These are phyloP conservation scores for Polytrichum commune DNA, from an alignment of 225 moss, liverwort and hornwort genomes.

Conservation along the genomic window DNA sequence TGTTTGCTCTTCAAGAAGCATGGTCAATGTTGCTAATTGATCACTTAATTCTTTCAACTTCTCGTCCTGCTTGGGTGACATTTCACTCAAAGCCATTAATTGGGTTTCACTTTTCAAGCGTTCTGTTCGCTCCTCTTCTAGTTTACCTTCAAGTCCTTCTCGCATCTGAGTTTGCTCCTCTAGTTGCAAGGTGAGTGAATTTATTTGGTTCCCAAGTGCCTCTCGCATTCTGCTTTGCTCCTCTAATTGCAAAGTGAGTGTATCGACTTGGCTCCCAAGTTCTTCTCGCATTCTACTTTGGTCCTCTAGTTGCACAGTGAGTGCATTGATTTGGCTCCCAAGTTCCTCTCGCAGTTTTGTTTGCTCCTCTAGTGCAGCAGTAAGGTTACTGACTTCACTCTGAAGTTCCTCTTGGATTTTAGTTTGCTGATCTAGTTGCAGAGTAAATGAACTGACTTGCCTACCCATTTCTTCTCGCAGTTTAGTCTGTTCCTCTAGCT, in stretches of 20 bases:
- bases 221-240: constrained; percentile 21
- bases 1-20: constrained; percentile 43
- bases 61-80: constrained; percentile 20
- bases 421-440: constrained; percentile 1
- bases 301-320: constrained; percentile 37
- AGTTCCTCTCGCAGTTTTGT: constrained; percentile 26
- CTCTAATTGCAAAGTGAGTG: neutral
- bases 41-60: constrained; percentile 46
- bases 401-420: neutral
- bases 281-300: constrained; percentile 35
- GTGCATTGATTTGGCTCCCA: constrained; percentile 34
- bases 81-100: constrained; percentile 29
- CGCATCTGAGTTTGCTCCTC: constrained; percentile 42
- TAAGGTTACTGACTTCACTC: neutral
- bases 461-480: neutral
- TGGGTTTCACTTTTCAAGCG: constrained; percentile 43
- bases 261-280: constrained; percentile 20
- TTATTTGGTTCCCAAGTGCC: constrained; percentile 35
- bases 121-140: constrained; percentile 49
- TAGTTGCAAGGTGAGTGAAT: constrained; percentile 21
- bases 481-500: neutral
- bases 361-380: constrained; percentile 18
- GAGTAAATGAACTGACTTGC: neutral
- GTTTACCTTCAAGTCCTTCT: constrained; percentile 30
- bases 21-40: constrained; percentile 36